Evolutionary conservation across 129 eudicot genomes (phyloP).

Genomic region (Solidago caesia): DNA sequence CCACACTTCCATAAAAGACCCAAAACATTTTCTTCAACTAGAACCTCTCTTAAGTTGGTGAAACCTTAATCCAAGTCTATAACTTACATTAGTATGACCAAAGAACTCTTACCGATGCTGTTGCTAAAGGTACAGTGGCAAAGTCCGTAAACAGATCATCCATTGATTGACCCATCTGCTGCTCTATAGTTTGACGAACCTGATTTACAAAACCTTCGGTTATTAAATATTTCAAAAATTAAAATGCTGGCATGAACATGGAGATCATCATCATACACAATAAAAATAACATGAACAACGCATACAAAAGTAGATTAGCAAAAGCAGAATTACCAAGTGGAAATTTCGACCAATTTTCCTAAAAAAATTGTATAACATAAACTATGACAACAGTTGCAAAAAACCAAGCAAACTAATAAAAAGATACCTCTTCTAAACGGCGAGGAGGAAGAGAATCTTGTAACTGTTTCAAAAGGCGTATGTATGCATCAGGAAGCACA

Average conservation of each 20-base stretch:
- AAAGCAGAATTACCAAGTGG: neutral
- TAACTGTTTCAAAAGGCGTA: conserved; percentile 65
- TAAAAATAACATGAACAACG: neutral
- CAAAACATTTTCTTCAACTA: too few relatives aligned
- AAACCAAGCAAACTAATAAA: neutral
- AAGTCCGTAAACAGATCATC: conserved; percentile 62
- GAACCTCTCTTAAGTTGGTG: too few relatives aligned
- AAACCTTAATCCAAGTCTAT: too few relatives aligned
- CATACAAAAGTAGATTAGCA: neutral
- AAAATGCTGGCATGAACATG: neutral
- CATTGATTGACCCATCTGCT: conserved; percentile 79
- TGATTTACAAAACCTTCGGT: conserved; percentile 26
- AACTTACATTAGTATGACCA: neutral
- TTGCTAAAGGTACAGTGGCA: conserved; percentile 75
- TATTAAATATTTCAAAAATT: neutral
- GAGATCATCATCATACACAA: neutral
- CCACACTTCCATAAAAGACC: too few relatives aligned
- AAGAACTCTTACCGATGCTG: conserved; percentile 79
- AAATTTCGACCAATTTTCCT: neutral
- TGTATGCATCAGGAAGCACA: conserved; percentile 92
- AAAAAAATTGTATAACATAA: too few relatives aligned
- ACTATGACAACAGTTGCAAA: neutral
- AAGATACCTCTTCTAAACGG: conserved; percentile 63
- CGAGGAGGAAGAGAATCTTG: conserved; percentile 99
- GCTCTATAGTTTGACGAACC: conserved; percentile 73